Evolutionary conservation across 108 stramenopile species (phyloP).

Genomic region (Licmophora abbreviata): DNA sequence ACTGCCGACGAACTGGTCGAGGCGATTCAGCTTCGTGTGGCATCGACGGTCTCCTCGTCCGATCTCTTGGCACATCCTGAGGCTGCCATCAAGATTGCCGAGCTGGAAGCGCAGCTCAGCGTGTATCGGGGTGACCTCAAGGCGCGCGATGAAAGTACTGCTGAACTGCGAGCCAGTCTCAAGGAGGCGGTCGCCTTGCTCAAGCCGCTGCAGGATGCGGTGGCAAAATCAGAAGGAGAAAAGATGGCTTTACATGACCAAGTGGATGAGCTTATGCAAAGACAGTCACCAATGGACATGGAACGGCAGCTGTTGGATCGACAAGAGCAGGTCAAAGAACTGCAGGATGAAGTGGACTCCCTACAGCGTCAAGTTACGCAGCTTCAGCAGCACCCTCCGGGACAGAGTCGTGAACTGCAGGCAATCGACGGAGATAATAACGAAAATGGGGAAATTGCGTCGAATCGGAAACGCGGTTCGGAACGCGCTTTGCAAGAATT

Average conservation of each 20-base stretch:
- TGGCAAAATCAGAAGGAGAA: conserved; percentile 30
- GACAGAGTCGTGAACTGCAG: background rate
- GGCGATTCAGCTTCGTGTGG: conserved; percentile 22
- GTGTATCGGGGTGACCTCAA: conserved; percentile 27
- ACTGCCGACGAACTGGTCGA: conserved; percentile 13
- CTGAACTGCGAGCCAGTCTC: conserved; percentile 33
- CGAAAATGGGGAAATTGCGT: background rate
- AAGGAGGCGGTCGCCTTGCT: conserved; percentile 47
- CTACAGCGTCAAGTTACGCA: conserved; percentile 26
- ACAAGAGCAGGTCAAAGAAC: conserved; percentile 13
- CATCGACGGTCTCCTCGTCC: conserved; percentile 1
- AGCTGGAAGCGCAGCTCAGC: conserved; percentile 15
- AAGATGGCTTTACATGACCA: conserved; percentile 8
- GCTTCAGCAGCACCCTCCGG: conserved; percentile 1
- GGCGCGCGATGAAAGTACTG: conserved; percentile 28
- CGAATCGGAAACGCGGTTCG: conserved; percentile 32
- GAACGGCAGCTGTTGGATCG: conserved; percentile 1
- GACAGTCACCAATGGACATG: background rate
- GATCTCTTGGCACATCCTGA: too few relatives aligned
- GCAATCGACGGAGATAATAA: background rate
- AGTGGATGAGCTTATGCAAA: conserved; percentile 2
- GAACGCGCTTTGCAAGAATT: conserved; percentile 30
- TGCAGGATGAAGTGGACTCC: conserved; percentile 10
- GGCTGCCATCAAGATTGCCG: conserved; percentile 5
- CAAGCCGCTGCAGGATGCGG: conserved; percentile 52